Conservation (phyloP, 768 basidiomycete genomes). For the Rhodotorula taiwanensis region DNA sequence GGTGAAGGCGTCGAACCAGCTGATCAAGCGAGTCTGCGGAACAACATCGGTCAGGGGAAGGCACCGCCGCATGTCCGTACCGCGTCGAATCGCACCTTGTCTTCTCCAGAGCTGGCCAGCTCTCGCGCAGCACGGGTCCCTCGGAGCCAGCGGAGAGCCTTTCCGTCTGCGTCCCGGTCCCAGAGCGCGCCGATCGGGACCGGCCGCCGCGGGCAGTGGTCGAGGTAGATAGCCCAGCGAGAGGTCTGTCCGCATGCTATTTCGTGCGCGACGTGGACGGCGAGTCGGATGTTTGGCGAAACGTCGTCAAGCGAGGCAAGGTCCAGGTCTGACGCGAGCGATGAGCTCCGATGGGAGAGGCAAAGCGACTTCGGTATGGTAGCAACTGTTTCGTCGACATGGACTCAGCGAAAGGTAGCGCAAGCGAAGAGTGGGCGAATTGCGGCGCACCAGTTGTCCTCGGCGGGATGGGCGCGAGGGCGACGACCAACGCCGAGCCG, state of each 20-base stretch:
- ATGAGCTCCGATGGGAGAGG: conserved; percentile 40
- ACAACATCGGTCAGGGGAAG: too few relatives aligned
- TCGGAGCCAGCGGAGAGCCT: conserved; percentile 36
- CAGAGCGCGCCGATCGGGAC: conserved; percentile 45
- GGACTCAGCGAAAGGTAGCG: background rate
- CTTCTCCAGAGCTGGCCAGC: conserved; percentile 6
- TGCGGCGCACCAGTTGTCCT: background rate
- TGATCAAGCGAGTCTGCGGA: background rate
- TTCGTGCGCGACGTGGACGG: conserved; percentile 45
- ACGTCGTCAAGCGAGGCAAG: conserved; percentile 24
- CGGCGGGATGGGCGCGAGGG: background rate
- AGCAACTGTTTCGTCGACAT: conserved; percentile 38
- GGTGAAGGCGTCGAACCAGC: background rate
- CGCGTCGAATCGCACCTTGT: conserved; percentile 2
- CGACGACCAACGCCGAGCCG: background rate
- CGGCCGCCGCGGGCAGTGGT: conserved; percentile 41
- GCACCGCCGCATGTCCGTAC: too few relatives aligned
- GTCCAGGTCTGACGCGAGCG: conserved; percentile 16
- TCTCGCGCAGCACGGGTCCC: conserved; percentile 41
- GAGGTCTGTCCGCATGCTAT: conserved; percentile 41
- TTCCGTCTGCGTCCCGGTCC: conserved; percentile 42
- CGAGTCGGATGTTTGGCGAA: conserved; percentile 41
- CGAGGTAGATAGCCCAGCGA: conserved; percentile 45
- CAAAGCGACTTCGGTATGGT: conserved; percentile 40
- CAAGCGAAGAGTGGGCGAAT: background rate